Evolutionary conservation across 2,329 filamentous ascomycete species (phyloP).

Genomic region (Grosmannia penicillata): DNA sequence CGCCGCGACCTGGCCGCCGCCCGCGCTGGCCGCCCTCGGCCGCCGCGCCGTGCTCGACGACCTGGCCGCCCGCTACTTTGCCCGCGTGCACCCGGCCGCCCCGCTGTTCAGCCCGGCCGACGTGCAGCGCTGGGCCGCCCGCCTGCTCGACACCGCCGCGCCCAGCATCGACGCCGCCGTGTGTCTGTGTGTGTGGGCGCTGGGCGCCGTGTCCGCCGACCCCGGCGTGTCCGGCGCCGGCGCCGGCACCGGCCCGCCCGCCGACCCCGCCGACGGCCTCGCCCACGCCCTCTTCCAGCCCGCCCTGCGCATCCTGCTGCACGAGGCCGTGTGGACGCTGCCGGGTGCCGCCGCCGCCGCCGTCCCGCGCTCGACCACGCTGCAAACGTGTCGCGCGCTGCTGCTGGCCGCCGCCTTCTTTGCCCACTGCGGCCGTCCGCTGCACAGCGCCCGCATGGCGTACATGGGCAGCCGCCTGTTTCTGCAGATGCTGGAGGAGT

Average conservation of each 20-base stretch:
- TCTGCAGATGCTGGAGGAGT: slow-evolving; percentile 18
- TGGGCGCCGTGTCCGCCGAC: slow-evolving; percentile 12
- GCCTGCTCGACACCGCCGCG: slow-evolving; percentile 10
- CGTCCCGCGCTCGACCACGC: slow-evolving; percentile 10
- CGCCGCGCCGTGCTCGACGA: slow-evolving; percentile 16
- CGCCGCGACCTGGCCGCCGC: not conserved
- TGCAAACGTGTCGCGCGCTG: slow-evolving; percentile 19
- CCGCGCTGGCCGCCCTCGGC: slow-evolving; percentile 7
- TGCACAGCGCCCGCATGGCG: slow-evolving; percentile 21
- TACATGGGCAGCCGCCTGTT: slow-evolving; percentile 18
- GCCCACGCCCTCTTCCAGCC: slow-evolving; percentile 20
- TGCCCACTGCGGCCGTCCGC: slow-evolving; percentile 19
- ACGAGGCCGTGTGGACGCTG: slow-evolving; percentile 18
- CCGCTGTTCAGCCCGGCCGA: slow-evolving; percentile 18
- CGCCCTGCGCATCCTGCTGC: slow-evolving; percentile 20
- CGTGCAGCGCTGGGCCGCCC: slow-evolving; percentile 16
- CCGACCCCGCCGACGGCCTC: slow-evolving; percentile 10
- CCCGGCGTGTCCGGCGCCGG: not conserved
- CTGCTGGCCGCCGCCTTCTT: slow-evolving; percentile 23
- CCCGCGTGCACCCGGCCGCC: slow-evolving; percentile 19
- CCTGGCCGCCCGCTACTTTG: slow-evolving; percentile 19
- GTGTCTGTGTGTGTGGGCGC: slow-evolving; percentile 21
- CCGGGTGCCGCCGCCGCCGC: slow-evolving; percentile 4
- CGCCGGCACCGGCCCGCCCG: not conserved
- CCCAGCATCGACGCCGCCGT: slow-evolving; percentile 17